Percentiles rank a stretch among this genome's conserved stretches.
phyloP scores from a whole-genome alignment of 345 rosid genomes.

The Atalantia buxifolia region DNA sequence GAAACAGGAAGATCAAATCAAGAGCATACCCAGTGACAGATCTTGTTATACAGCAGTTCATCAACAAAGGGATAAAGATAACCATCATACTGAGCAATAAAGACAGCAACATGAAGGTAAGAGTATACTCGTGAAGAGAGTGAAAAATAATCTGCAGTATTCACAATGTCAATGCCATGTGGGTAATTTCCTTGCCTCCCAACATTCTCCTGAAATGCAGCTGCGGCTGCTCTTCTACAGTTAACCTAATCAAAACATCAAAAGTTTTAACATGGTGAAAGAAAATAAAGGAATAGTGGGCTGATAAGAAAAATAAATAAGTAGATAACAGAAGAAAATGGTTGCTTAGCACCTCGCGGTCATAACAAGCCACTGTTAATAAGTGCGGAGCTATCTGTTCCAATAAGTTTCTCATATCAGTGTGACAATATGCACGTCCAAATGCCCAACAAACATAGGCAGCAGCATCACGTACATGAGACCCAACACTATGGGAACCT shows the following conservation, averaged over 20 bases:
- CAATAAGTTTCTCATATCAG: constrained; percentile 81
- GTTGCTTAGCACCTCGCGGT: constrained; percentile 71
- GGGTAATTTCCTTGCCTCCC: constrained; percentile 98
- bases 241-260: constrained; percentile 57
- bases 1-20: constrained; percentile 5
- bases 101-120: constrained; percentile 78
- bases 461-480: constrained; percentile 99
- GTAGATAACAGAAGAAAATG: constrained; percentile 13
- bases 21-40: constrained; percentile 90
- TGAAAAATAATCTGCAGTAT: constrained; percentile 90
- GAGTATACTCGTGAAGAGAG: constrained; percentile 88
- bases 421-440: constrained; percentile 88
- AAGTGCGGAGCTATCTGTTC: constrained; percentile 89
- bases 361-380: constrained; percentile 83
- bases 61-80: constrained; percentile 87
- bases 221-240: constrained; percentile 98
- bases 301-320: constrained; percentile 1
- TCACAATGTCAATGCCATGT: constrained; percentile 97
- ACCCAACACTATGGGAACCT: constrained; percentile 98
- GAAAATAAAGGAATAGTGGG: background rate
- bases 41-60: constrained; percentile 77
- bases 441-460: constrained; percentile 99
- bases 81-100: constrained; percentile 77
- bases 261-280: constrained; percentile 17
- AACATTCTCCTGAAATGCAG: constrained; percentile 98